phyloP scores from a whole-genome alignment of 768 basidiomycete species.

The Tricholoma hemisulphureum region DNA sequence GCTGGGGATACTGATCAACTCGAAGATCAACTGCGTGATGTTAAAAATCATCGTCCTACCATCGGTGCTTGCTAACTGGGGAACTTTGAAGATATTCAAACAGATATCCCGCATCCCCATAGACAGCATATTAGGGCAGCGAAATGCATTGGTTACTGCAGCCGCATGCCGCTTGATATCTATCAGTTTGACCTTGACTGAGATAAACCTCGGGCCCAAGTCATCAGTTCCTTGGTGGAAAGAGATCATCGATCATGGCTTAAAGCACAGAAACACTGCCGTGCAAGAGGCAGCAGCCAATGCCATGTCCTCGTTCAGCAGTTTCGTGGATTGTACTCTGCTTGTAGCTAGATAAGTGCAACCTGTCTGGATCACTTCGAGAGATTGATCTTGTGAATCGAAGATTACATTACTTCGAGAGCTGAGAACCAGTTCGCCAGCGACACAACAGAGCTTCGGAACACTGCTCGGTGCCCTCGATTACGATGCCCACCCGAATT shows the following conservation, averaged over 20 bases:
- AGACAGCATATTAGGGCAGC: slow-evolving; percentile 56
- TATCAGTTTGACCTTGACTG: slow-evolving; percentile 56
- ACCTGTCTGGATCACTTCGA: slow-evolving; percentile 10
- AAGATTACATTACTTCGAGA: slow-evolving; percentile 60
- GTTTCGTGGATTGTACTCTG: slow-evolving; percentile 59
- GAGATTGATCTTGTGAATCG: slow-evolving; percentile 5
- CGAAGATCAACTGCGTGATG: slow-evolving; percentile 45
- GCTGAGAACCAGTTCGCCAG: slow-evolving; percentile 47
- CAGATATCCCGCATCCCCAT: slow-evolving; percentile 57
- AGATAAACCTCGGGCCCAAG: slow-evolving; percentile 41
- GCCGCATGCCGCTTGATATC: slow-evolving; percentile 74
- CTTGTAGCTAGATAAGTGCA: slow-evolving; percentile 73
- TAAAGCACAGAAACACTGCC: slow-evolving; percentile 59
- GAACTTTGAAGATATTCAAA: slow-evolving; percentile 56
- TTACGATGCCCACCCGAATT: slow-evolving; percentile 56
- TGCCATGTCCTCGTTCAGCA: slow-evolving; percentile 69
- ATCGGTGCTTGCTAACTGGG: background rate
- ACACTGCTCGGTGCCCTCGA: slow-evolving; percentile 66
- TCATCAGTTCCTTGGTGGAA: slow-evolving; percentile 62
- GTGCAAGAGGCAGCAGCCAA: slow-evolving; percentile 79
- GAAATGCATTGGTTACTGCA: slow-evolving; percentile 69
- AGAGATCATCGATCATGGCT: slow-evolving; percentile 63
- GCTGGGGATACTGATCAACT: slow-evolving; percentile 26
- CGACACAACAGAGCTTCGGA: slow-evolving; percentile 72
- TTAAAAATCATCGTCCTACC: slow-evolving; percentile 23